Percentiles rank a stretch among this genome's conserved stretches.
phyloP scores from a whole-genome alignment of 1,139 yeast species.

The Magnusiomyces suaveolens region DNA sequence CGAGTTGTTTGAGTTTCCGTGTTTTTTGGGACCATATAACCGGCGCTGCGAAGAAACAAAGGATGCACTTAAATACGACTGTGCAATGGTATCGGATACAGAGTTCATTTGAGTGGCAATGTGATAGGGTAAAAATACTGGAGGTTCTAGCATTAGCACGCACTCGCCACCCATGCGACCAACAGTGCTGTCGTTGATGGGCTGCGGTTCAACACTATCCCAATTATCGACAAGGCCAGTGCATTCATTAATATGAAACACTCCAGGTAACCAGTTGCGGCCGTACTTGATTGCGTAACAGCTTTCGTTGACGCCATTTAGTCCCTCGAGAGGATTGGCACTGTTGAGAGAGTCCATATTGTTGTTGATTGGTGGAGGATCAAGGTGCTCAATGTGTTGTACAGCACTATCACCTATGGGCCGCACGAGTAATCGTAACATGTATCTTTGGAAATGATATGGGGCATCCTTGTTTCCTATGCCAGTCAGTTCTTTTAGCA shows the following conservation, averaged over 20 bases:
- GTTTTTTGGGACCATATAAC: constrained; percentile 4
- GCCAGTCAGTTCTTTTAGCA: constrained; percentile 2
- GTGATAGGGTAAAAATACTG: constrained; percentile 23
- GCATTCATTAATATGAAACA: constrained; percentile 11
- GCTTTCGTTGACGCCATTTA: background rate
- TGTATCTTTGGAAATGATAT: constrained; percentile 11
- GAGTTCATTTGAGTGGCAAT: constrained; percentile 23
- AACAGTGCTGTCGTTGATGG: constrained; percentile 18
- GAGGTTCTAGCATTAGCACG: constrained; percentile 28
- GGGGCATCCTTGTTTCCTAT: background rate
- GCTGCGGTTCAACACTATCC: constrained; percentile 20
- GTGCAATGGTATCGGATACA: constrained; percentile 4
- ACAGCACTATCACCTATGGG: constrained; percentile 2
- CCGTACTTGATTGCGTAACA: constrained; percentile 22
- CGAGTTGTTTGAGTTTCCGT: background rate
- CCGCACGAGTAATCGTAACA: constrained; percentile 12
- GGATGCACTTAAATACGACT: constrained; percentile 10
- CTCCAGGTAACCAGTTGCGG: constrained; percentile 23
- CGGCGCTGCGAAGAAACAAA: background rate
- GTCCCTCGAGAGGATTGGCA: background rate
- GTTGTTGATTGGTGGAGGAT: constrained; percentile 3
- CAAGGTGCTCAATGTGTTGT: constrained; percentile 4
- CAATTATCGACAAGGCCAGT: constrained; percentile 18
- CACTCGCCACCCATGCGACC: constrained; percentile 28
- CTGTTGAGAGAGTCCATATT: background rate